Evolutionary conservation across 352 stramenopile species (phyloP).

Genomic region (Globisporangium splendens): DNA sequence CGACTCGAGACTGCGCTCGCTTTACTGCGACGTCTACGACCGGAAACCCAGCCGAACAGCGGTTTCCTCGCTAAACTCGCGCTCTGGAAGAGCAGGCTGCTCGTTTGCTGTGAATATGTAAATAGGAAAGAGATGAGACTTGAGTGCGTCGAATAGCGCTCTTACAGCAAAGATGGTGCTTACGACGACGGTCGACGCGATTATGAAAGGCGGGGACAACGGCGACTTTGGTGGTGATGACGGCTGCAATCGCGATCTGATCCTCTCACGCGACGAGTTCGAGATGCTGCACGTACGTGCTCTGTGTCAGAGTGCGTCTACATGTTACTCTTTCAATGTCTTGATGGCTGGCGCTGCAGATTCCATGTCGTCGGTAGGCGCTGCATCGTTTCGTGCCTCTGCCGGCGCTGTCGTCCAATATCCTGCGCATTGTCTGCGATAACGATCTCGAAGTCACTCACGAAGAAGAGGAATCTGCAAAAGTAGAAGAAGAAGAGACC

Average conservation of each 20-base stretch:
- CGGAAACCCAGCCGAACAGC: constrained; percentile 59
- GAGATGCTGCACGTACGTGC: constrained; percentile 34
- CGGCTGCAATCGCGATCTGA: constrained; percentile 27
- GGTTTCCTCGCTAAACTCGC: constrained; percentile 56
- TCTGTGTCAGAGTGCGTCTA: too few relatives aligned
- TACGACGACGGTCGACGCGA: too few relatives aligned
- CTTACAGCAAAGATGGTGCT: too few relatives aligned
- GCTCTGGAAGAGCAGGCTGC: too few relatives aligned
- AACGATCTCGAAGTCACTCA: constrained; percentile 49
- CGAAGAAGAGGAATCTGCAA: neutral
- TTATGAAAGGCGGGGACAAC: too few relatives aligned
- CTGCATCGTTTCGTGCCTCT: constrained; percentile 55
- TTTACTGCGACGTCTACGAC: constrained; percentile 38
- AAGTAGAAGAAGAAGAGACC: neutral
- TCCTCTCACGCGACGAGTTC: constrained; percentile 50
- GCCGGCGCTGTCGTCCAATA: constrained; percentile 44
- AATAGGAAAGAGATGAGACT: too few relatives aligned
- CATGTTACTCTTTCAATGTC: neutral
- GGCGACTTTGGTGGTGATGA: too few relatives aligned
- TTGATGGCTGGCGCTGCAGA: too few relatives aligned
- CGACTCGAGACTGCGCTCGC: constrained; percentile 36
- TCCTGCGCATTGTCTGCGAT: constrained; percentile 49
- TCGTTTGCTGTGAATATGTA: too few relatives aligned
- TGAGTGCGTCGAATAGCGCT: too few relatives aligned
- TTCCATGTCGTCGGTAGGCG: constrained; percentile 7